Evolutionary conservation across 2,329 filamentous ascomycete genomes (phyloP).

Genomic region (Amauroascus verrucosus): DNA sequence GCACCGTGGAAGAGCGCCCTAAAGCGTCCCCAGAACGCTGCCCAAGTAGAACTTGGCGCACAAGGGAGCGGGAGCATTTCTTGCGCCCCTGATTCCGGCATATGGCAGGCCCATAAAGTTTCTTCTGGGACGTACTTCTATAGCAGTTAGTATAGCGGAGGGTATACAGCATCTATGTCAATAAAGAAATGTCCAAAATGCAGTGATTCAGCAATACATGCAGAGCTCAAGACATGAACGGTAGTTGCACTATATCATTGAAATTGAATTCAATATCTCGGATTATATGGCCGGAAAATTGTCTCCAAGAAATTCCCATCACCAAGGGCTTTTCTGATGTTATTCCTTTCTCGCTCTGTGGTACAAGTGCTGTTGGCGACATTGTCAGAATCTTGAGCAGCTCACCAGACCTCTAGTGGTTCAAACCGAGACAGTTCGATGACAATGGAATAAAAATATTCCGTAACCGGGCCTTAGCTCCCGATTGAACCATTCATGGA

Average conservation of each 20-base stretch:
- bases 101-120: neutral
- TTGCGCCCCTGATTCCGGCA: conserved; percentile 2
- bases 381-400: neutral
- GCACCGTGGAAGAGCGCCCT: conserved; percentile 53
- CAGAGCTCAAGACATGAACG: neutral
- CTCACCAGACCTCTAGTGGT: neutral
- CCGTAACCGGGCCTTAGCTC: neutral
- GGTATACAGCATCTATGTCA: neutral
- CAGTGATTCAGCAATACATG: neutral
- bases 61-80: conserved; percentile 46
- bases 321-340: neutral
- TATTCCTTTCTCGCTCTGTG: neutral
- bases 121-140: neutral
- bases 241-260: neutral
- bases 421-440: neutral
- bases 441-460: neutral
- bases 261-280: neutral
- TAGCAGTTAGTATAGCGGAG: neutral
- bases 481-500: no score
- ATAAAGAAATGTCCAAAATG: neutral
- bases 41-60: conserved; percentile 57
- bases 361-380: neutral
- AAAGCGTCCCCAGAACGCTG: conserved; percentile 58
- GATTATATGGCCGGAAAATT: neutral
- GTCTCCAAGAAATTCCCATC: neutral